A percentile compares a stretch with the other conserved stretches of the same genome.
Evolutionary conservation across 1,284 basidiomycete species (phyloP).

Genomic region (Omphalotus olearius): DNA sequence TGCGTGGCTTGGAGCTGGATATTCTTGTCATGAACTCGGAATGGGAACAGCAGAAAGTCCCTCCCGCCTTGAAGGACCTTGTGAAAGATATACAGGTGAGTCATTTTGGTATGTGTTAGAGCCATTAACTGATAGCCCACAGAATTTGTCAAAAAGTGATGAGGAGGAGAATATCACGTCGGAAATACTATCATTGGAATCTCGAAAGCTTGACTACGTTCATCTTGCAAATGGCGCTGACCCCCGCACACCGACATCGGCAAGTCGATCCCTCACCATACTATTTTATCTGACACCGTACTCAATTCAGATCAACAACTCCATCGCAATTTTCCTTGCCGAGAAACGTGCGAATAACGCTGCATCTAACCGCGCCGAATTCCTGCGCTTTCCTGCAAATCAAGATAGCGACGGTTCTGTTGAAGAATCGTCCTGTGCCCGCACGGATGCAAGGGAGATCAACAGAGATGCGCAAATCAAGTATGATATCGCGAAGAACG

Average conservation of each 20-base stretch:
- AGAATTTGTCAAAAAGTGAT: constrained; percentile 17
- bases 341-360: constrained; percentile 66
- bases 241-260: constrained; percentile 52
- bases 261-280: constrained; percentile 29
- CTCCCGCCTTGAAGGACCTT: constrained; percentile 50
- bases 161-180: background rate
- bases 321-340: constrained; percentile 66
- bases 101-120: constrained; percentile 10
- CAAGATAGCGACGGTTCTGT: constrained; percentile 38
- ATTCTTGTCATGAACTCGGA: constrained; percentile 64
- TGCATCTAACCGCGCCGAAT: constrained; percentile 70
- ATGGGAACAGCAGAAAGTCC: constrained; percentile 56
- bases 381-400: constrained; percentile 53
- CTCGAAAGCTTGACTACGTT: constrained; percentile 61
- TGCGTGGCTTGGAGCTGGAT: constrained; percentile 64
- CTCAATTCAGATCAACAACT: constrained; percentile 54
- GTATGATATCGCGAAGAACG: constrained; percentile 78
- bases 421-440: constrained; percentile 53
- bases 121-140: constrained; percentile 5
- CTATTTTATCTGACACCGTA: constrained; percentile 1
- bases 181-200: constrained; percentile 40
- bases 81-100: constrained; percentile 50
- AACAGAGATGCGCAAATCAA: constrained; percentile 76
- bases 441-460: constrained; percentile 63
- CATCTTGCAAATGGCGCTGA: constrained; percentile 39